Base-by-base conservation (phyloP, 345 rosid species). In the Citrus hindsii region DNA sequence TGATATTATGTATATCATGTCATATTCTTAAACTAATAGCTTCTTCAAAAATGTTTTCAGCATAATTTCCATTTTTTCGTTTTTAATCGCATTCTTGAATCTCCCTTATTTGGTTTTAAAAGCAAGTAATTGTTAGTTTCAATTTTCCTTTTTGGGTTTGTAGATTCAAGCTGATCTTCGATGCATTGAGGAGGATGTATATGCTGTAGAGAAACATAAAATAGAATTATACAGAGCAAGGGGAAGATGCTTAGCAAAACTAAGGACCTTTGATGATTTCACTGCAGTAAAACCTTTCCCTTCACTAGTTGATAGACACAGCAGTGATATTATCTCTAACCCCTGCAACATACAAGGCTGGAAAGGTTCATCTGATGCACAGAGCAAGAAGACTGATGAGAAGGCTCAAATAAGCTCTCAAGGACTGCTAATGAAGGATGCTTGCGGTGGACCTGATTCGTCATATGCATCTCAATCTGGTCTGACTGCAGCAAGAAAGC, bases 101-200 rank as follows among this genome's bases (percentile, higher is more conserved):
- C 35, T 32, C 46, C n/a, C 46, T 61, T 56, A 25, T 30, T 22
- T 30, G 24, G 16, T 19, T 27, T 27, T 18, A 48, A 1, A 70
- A 18, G 5, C 16, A 70, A 7, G 32, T 6, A 14, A 33, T 60
- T 71, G 16, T 68, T 40, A 18, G 71, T 40, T 28, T 76, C 72
- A 46, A 67, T 67, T 38, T 19, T 67, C 33, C 62, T 59, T 37
- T 70, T 48, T 21, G 4, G 67, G 76, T 38, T 38, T 81, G 76
- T 72, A 89, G 94, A 81, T 89, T 61, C 88, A 81, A 71, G 66
- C 76, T 64, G 91, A 90, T 83, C 88, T 87, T 28, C 94, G 76
- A 65, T 81, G 83, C 79, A 87, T 82, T 68, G 87, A 81, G 80
- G 90, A 85, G 84, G 92, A 87, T 83, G 81, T 87, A 78, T 75